Percentiles rank a stretch among this genome's conserved stretches.
These are phyloP conservation scores for Luzula sylvatica DNA, from an alignment of 176 grass and related monocot species.

Conservation along the genomic window DNA sequence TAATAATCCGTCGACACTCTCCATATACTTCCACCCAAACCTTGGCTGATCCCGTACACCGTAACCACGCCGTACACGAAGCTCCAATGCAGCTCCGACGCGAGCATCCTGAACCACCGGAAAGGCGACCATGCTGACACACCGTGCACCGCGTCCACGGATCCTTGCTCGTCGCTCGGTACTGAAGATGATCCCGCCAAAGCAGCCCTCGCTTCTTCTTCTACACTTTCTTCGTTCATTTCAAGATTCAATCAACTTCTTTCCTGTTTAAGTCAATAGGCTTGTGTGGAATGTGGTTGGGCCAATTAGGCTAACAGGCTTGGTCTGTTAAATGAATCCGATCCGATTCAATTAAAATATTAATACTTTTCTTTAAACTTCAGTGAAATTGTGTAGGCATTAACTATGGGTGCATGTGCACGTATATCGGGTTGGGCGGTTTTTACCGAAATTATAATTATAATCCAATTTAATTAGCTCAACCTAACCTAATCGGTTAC, in stretches of 20 bases:
- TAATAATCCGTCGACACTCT: constrained; percentile 85
- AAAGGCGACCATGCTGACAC: constrained; percentile 22
- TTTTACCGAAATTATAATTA: too few species aligned
- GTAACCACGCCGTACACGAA: constrained; percentile 57
- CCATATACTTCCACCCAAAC: constrained; percentile 45
- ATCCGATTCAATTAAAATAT: too few species aligned
- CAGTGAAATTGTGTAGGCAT: too few species aligned
- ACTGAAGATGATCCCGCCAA: not conserved
- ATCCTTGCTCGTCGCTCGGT: not conserved
- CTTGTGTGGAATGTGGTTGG: too few species aligned
- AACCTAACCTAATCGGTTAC: too few species aligned
- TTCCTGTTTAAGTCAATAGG: too few species aligned
- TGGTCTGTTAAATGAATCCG: too few species aligned
- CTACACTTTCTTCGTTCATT: constrained; percentile 7
- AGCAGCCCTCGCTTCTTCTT: constrained; percentile 1
- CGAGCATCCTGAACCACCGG: constrained; percentile 70
- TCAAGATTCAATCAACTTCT: not conserved
- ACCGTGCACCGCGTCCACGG: not conserved
- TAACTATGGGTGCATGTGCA: too few species aligned
- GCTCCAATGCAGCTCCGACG: constrained; percentile 74
- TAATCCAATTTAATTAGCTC: too few species aligned
- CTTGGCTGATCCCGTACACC: constrained; percentile 68
- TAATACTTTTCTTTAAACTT: too few species aligned
- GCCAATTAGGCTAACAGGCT: too few species aligned
- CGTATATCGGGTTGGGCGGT: too few species aligned